A percentile compares a stretch with the other conserved stretches of the same genome.
Conservation (phyloP, 108 stramenopile genomes). For the Nitzschia palea region DNA sequence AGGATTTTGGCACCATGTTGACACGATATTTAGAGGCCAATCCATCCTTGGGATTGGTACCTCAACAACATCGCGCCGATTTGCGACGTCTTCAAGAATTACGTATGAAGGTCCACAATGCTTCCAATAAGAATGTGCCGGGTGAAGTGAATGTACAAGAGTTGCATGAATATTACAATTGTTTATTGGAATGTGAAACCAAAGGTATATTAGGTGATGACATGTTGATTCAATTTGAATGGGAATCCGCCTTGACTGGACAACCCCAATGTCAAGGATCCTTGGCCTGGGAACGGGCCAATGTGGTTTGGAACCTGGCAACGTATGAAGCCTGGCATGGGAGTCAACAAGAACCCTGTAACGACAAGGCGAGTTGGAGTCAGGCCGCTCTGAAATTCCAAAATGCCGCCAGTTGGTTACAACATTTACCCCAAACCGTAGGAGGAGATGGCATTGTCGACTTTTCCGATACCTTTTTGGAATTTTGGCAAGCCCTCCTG, state of each 20-base stretch:
- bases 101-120: constrained; percentile 1
- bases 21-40: constrained; percentile 13
- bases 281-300: constrained; percentile 42
- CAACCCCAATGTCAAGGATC: constrained; percentile 7
- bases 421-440: constrained; percentile 10
- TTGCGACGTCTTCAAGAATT: constrained; percentile 17
- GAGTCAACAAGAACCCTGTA: constrained; percentile 10
- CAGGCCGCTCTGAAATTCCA: constrained; percentile 38
- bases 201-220: constrained; percentile 5
- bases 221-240: constrained; percentile 6
- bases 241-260: constrained; percentile 29
- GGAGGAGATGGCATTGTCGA: constrained; percentile 12
- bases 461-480: constrained; percentile 26
- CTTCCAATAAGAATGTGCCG: constrained; percentile 8
- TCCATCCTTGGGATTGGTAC: neutral
- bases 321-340: constrained; percentile 38
- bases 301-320: constrained; percentile 53
- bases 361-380: constrained; percentile 23
- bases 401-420: constrained; percentile 40
- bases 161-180: constrained; percentile 31
- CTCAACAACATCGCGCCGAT: constrained; percentile 11
- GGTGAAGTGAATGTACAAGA: neutral
- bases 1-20: constrained; percentile 27
- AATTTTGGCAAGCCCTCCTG: constrained; percentile 42
- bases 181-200: constrained; percentile 33